phyloP scores from a whole-genome alignment of 2,329 filamentous ascomycete genomes.

The Cordyceps javanica region DNA sequence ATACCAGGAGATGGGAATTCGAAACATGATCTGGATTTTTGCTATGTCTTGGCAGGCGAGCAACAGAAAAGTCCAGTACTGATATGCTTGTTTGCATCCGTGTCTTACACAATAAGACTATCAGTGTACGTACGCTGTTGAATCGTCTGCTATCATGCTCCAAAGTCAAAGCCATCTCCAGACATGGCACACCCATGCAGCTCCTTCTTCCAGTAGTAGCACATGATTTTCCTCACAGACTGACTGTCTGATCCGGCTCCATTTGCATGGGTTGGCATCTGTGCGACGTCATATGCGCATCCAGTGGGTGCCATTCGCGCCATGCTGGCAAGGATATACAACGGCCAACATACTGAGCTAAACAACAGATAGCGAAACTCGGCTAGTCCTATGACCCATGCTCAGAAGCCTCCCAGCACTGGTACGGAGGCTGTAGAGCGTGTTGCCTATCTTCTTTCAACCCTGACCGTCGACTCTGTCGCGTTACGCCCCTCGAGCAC shows the following conservation, averaged over 20 bases:
- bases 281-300: neutral
- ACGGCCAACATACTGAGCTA: neutral
- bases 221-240: neutral
- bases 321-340: constrained; percentile 3
- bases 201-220: neutral
- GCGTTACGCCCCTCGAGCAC: neutral
- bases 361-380: neutral
- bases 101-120: too few species aligned
- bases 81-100: too few species aligned
- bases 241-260: neutral
- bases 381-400: neutral
- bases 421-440: neutral
- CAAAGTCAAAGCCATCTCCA: too few species aligned
- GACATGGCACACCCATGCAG: too few species aligned
- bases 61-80: too few species aligned
- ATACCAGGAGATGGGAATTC: too few species aligned
- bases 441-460: neutral
- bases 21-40: too few species aligned
- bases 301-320: neutral
- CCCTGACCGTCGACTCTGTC: neutral
- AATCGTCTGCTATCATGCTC: too few species aligned
- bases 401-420: neutral
- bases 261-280: constrained; percentile 3
- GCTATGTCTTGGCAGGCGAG: too few species aligned
- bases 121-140: too few species aligned